Conservation (phyloP, 371 early-diverging fungal genomes). For the Syncephalastrum racemosum region DNA sequence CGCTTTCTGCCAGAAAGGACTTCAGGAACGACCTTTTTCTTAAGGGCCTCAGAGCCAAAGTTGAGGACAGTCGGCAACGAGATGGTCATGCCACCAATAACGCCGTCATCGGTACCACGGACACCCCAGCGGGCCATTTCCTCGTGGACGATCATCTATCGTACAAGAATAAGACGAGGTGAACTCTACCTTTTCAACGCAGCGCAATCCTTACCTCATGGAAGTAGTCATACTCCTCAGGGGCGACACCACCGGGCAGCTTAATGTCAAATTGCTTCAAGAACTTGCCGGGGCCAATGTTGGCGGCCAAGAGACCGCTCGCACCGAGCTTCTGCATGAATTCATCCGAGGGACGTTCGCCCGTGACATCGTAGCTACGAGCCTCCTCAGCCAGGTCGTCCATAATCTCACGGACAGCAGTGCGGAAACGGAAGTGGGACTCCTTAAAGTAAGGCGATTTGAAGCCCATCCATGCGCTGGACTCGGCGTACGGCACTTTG, state of each 20-base stretch:
- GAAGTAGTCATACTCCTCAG: constrained; percentile 71
- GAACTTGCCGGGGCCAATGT: constrained; percentile 44
- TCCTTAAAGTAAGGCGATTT: constrained; percentile 59
- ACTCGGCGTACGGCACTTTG: constrained; percentile 53
- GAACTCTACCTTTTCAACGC: neutral
- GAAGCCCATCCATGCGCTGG: constrained; percentile 47
- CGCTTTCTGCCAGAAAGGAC: constrained; percentile 70
- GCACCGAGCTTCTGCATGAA: constrained; percentile 46
- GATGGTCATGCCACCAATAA: constrained; percentile 36
- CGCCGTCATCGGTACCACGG: constrained; percentile 39
- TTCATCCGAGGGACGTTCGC: constrained; percentile 45
- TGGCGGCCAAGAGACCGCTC: constrained; percentile 27
- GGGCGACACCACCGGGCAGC: constrained; percentile 50
- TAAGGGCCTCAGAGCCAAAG: constrained; percentile 25
- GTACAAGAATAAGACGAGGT: neutral
- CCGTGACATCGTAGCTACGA: constrained; percentile 33
- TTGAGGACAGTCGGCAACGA: constrained; percentile 58
- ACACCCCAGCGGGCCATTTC: constrained; percentile 62
- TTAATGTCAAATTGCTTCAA: constrained; percentile 17
- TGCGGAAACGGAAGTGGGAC: constrained; percentile 54
- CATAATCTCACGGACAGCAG: constrained; percentile 34
- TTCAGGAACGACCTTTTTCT: constrained; percentile 56
- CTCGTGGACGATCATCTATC: constrained; percentile 63
- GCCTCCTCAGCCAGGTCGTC: constrained; percentile 49
- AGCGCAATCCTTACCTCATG: constrained; percentile 23